A percentile compares a stretch with the other conserved stretches of the same genome.
Conservation (phyloP, 2,329 filamentous ascomycete genomes). For the Epichloe coenophiala region DNA sequence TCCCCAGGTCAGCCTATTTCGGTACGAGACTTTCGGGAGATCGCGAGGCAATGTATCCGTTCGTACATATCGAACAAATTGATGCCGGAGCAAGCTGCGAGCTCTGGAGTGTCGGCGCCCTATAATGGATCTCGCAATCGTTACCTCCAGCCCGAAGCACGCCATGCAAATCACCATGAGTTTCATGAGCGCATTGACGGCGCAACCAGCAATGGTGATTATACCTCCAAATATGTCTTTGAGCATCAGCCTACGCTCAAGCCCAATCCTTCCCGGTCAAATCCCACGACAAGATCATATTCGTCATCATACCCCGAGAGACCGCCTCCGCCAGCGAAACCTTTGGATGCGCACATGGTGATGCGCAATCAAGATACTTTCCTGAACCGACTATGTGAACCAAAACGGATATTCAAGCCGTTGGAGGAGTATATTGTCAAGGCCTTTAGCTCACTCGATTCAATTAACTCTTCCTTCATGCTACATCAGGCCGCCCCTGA, state of each 20-base stretch:
- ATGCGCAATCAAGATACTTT: conserved; percentile 6
- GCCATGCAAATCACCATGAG: neutral
- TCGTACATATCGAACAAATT: conserved; percentile 18
- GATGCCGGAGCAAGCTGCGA: neutral
- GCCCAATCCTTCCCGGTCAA: conserved; percentile 16
- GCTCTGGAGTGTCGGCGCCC: neutral
- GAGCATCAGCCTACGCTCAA: conserved; percentile 25
- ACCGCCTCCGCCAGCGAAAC: conserved; percentile 12
- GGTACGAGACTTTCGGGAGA: conserved; percentile 18
- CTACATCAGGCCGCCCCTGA: conserved; percentile 26
- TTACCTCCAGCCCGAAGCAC: neutral
- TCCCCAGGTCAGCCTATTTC: conserved; percentile 18
- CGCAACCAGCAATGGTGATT: neutral
- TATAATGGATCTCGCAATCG: neutral
- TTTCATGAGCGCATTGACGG: neutral
- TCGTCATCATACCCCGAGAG: conserved; percentile 33
- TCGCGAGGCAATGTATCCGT: conserved; percentile 21
- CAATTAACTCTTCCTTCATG: conserved; percentile 65
- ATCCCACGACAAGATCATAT: conserved; percentile 21
- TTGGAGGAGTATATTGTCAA: conserved; percentile 65
- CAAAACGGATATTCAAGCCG: conserved; percentile 54
- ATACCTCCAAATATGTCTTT: conserved; percentile 17
- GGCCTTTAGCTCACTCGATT: conserved; percentile 56
- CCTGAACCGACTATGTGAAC: conserved; percentile 16
- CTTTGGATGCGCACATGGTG: conserved; percentile 8